Evolutionary conservation across 176 grass and related monocot genomes (phyloP).

Genomic region (Puya raimondii): DNA sequence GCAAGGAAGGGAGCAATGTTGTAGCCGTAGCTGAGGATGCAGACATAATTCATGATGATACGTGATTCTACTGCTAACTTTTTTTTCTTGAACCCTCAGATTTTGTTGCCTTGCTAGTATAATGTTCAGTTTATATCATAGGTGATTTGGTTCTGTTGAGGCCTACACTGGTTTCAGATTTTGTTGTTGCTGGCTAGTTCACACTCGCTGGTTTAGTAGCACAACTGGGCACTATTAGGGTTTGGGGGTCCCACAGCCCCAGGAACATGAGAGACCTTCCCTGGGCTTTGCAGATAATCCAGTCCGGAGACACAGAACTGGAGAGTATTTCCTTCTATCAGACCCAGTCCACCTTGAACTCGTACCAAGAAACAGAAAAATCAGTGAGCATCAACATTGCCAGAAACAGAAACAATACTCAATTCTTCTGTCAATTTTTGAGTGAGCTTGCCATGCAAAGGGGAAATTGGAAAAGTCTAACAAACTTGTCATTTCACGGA

Average conservation of each 20-base stretch:
- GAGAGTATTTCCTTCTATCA: conserved; percentile 28
- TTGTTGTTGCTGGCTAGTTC: neutral
- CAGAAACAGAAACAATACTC: conserved; percentile 18
- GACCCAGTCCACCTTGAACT: conserved; percentile 21
- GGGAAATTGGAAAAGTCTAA: conserved; percentile 35
- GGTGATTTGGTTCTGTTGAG: neutral
- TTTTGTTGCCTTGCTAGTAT: too few species aligned
- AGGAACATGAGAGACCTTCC: conserved; percentile 13
- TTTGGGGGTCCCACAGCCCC: neutral
- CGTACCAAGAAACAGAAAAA: conserved; percentile 39
- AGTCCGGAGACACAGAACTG: conserved; percentile 14
- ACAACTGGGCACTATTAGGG: neutral
- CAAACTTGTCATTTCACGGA: conserved; percentile 60
- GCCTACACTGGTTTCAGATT: neutral
- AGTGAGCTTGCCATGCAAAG: conserved; percentile 35
- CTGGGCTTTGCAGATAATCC: conserved; percentile 27
- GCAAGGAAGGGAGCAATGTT: conserved; percentile 32
- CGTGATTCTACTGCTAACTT: too few species aligned
- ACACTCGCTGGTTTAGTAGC: neutral
- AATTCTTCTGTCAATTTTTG: conserved; percentile 44
- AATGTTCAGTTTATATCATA: neutral
- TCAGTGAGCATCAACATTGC: conserved; percentile 60
- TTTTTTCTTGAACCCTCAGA: too few species aligned
- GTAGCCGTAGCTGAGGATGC: conserved; percentile 27
- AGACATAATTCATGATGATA: conserved; percentile 34